Conservation (phyloP, 2,329 filamentous ascomycete species). For the Exophiala lecanii-corni region DNA sequence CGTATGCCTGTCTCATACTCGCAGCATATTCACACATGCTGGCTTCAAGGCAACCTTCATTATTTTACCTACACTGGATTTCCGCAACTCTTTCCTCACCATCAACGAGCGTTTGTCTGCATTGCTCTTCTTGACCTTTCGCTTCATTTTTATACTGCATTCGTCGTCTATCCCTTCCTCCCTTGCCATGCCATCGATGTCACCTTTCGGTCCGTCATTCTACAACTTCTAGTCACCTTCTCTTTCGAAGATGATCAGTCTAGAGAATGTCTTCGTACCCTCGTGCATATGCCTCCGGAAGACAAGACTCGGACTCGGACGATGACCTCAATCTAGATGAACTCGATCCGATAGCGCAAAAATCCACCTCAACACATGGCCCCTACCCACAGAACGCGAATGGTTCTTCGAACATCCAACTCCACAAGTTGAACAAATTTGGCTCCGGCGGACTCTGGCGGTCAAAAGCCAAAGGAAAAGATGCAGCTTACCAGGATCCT, state of each 20-base stretch:
- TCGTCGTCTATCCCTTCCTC: no score
- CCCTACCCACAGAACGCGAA: conserved; percentile 3
- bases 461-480: conserved; percentile 14
- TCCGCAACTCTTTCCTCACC: no score
- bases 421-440: conserved; percentile 49
- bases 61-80: no score
- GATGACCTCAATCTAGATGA: conserved; percentile 45
- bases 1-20: no score
- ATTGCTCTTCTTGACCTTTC: no score
- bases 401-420: conserved; percentile 31
- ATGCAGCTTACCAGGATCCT: conserved; percentile 33
- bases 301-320: conserved; percentile 36
- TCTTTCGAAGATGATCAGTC: conserved; percentile 16
- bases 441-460: conserved; percentile 28
- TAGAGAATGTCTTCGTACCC: conserved; percentile 14
- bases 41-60: no score
- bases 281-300: conserved; percentile 7
- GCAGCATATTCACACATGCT: no score
- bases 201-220: no score
- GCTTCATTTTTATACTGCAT: no score
- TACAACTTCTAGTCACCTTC: no score
- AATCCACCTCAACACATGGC: neutral
- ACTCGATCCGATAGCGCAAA: conserved; percentile 35
- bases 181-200: no score
- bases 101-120: no score